Base-by-base conservation (phyloP, 169 alveolate genomes). In the Plasmodium billcollinsi region DNA sequence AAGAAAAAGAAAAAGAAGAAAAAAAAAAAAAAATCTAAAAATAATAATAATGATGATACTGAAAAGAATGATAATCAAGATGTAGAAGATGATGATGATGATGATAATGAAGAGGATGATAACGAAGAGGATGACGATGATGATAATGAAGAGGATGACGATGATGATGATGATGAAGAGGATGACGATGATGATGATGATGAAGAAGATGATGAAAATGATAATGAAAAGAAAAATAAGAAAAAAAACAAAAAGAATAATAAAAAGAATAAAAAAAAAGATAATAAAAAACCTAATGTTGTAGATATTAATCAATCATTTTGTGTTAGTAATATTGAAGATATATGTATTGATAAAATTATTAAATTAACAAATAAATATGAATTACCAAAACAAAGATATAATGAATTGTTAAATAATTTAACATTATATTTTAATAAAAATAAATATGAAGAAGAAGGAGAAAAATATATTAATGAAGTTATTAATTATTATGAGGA, bases 371-470 rank as follows among this genome's bases (percentile, higher is more conserved):
- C 85, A 12, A 54, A 69, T 49, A 83, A 58, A 63, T 83, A 83
- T 83, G 86, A 83, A 45, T 7, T 83, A 12, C 47, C 91, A 18
- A 67, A 83, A 15, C 91, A 83, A 39, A 83, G 73, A 54, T 63
- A 70, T 45, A 71, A 50, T 39, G 91, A 83, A n/a, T 56, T 83
- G 33, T 62, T 83, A 83, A 83, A 83, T 83, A 83, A 83, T 70
- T 70, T 83, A 71, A 43, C 24, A 24, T 58, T 83, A 83, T 83
- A 83, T 83, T 83, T 83, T 58, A 83, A 70, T 58, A 83, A 83
- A 67, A 83, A 83, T 83, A 83, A 83, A 26, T 70, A 56, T 54
- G 91, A 83, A 54, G 91, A 83, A 83, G 91, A 83, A 26, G 91
- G 91, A 18, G 91, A 83, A 45, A 83, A 83, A 70, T 83, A 83